A percentile compares a stretch with the other conserved stretches of the same genome.
Conservation (phyloP, 202 grass and related monocot species). For the Panicum hallii region DNA sequence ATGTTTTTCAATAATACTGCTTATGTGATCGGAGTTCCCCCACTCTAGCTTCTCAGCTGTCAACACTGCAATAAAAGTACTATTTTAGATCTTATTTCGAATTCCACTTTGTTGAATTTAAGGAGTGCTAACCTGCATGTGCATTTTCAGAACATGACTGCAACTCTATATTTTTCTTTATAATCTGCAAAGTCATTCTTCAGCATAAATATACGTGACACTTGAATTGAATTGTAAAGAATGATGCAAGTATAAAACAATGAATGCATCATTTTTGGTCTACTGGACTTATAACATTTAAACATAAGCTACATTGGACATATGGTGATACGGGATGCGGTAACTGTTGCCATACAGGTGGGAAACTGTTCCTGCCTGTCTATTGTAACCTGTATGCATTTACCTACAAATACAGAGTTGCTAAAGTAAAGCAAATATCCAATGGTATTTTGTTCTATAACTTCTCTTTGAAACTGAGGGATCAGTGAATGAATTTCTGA, state of each 20-base stretch:
- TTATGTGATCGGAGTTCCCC: conserved; percentile 75
- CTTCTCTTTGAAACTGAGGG: conserved; percentile 2
- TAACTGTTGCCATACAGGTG: conserved; percentile 8
- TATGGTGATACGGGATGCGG: not conserved
- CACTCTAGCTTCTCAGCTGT: conserved; percentile 93
- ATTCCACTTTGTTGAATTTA: conserved; percentile 14
- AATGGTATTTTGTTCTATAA: conserved; percentile 6
- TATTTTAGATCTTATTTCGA: conserved; percentile 22
- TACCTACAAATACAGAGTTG: conserved; percentile 10
- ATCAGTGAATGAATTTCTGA: conserved; percentile 26
- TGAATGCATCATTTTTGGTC: conserved; percentile 41
- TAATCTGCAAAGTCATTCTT: conserved; percentile 68
- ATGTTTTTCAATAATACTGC: conserved; percentile 68
- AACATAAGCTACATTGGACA: conserved; percentile 23
- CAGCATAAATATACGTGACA: conserved; percentile 19
- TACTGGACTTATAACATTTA: conserved; percentile 29
- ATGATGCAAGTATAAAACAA: conserved; percentile 28
- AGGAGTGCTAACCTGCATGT: conserved; percentile 48
- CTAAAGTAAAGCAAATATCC: conserved; percentile 8
- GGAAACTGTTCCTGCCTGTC: not conserved
- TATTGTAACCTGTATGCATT: not conserved
- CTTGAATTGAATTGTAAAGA: conserved; percentile 17
- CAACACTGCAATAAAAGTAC: conserved; percentile 59
- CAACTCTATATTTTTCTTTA: conserved; percentile 87
- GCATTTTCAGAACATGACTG: conserved; percentile 49